Percentiles rank a stretch among this genome's conserved stretches.
Evolutionary conservation across 495 filamentous ascomycete species (phyloP).

Genomic region (Clavariopsis aquatica): DNA sequence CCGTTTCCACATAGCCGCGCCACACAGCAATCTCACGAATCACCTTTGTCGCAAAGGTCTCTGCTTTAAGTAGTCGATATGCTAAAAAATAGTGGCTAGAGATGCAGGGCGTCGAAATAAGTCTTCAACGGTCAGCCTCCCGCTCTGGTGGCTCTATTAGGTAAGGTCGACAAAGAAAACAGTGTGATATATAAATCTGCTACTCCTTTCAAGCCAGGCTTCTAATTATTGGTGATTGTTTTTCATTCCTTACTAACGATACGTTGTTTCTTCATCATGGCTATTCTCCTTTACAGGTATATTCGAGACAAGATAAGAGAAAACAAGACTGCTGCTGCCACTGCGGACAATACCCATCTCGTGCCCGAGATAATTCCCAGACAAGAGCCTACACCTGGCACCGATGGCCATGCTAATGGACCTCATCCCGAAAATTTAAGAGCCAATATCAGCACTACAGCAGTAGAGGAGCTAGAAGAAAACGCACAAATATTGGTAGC

Average conservation of each 20-base stretch:
- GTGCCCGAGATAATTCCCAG: constrained; percentile 8
- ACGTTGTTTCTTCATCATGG: constrained; percentile 14
- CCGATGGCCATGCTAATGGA: background rate
- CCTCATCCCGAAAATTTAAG: background rate
- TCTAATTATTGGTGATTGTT: background rate
- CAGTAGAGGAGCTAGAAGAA: background rate
- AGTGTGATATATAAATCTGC: background rate
- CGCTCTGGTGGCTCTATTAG: constrained; percentile 4
- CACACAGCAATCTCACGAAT: background rate
- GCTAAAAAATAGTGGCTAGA: background rate
- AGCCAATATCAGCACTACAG: background rate
- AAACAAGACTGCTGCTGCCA: constrained; percentile 4
- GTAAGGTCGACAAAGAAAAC: background rate
- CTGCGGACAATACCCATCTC: constrained; percentile 17
- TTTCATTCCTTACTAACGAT: background rate
- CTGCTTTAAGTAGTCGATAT: background rate
- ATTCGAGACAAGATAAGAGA: constrained; percentile 17
- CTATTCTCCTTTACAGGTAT: constrained; percentile 28
- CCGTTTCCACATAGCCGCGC: too few relatives aligned
- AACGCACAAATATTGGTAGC: constrained; percentile 12
- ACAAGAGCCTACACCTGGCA: background rate
- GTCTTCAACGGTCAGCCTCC: background rate
- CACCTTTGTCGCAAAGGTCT: background rate
- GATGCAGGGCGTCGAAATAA: background rate
- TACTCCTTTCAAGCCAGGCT: background rate